Evolutionary conservation across 352 stramenopile genomes (phyloP).

Genomic region (Phytophthora tubulina): DNA sequence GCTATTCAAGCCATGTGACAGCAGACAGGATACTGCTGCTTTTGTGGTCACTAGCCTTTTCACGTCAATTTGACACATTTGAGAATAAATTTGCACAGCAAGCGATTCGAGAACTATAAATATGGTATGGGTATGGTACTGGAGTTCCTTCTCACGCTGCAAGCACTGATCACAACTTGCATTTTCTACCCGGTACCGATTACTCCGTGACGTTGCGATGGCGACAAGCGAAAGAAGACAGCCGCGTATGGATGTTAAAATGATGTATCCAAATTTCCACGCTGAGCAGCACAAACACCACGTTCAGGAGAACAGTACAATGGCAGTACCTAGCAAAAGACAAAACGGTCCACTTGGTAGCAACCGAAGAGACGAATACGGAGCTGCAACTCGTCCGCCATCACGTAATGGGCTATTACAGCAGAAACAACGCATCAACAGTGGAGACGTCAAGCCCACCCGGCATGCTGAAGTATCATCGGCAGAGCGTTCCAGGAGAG

Average conservation of each 20-base stretch:
- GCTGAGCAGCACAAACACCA: conserved; percentile 60
- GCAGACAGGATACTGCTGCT: too few species aligned
- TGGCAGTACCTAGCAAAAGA: conserved; percentile 29
- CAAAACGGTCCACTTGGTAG: conserved; percentile 21
- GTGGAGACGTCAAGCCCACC: not conserved
- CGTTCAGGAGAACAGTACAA: conserved; percentile 32
- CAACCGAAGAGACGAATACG: conserved; percentile 19
- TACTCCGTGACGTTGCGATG: conserved; percentile 12
- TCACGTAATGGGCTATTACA: conserved; percentile 22
- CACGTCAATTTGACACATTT: too few species aligned
- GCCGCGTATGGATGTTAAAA: conserved; percentile 33
- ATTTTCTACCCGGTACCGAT: too few species aligned
- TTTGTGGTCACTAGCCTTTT: too few species aligned
- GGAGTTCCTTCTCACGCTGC: not conserved
- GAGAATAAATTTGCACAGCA: too few species aligned
- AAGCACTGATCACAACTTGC: too few species aligned
- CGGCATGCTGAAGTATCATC: not conserved
- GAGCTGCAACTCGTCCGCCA: not conserved
- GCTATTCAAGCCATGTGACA: too few species aligned
- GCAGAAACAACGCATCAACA: conserved; percentile 3
- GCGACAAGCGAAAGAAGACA: conserved; percentile 11
- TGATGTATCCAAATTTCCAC: conserved; percentile 71
- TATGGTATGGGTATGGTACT: not conserved
- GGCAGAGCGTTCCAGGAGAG: not conserved
- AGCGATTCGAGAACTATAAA: not conserved